Percentiles rank a stretch among this genome's conserved stretches.
Conservation (phyloP, 495 filamentous ascomycete genomes). For the Penicillium simplicissimum region DNA sequence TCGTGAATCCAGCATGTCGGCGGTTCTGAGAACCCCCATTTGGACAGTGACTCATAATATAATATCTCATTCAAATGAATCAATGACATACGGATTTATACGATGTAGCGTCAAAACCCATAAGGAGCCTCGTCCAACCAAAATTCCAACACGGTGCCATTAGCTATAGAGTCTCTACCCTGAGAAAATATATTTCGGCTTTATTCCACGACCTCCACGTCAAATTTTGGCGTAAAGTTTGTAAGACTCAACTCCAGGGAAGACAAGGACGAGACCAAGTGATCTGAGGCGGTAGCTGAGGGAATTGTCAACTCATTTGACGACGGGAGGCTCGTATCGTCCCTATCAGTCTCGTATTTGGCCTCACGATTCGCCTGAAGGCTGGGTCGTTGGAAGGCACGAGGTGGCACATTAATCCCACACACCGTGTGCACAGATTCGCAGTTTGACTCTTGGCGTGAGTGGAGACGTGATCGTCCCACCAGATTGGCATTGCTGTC, state of each 20-base stretch:
- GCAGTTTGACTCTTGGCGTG: background rate
- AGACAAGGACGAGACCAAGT: background rate
- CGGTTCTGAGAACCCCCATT: too few relatives aligned
- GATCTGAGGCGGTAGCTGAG: constrained; percentile 3
- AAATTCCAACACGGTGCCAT: too few relatives aligned
- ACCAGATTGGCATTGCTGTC: too few relatives aligned
- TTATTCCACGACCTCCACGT: background rate
- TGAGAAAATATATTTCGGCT: background rate
- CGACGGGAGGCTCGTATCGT: background rate
- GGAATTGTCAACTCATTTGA: background rate
- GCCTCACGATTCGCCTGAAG: background rate
- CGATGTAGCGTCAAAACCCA: too few relatives aligned
- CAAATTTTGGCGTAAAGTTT: too few relatives aligned
- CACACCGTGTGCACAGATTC: background rate
- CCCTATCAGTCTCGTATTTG: background rate
- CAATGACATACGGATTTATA: too few relatives aligned
- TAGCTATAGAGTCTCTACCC: background rate
- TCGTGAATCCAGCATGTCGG: too few relatives aligned
- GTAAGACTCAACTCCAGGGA: background rate
- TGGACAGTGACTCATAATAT: too few relatives aligned
- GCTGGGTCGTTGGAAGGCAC: background rate
- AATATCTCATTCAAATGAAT: too few relatives aligned
- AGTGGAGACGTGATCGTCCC: too few relatives aligned
- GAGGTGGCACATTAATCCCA: constrained; percentile 1
- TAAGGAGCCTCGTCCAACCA: too few relatives aligned